Evolutionary conservation across 139 green algal genomes (phyloP).

Genomic region (Closterium sp.): DNA sequence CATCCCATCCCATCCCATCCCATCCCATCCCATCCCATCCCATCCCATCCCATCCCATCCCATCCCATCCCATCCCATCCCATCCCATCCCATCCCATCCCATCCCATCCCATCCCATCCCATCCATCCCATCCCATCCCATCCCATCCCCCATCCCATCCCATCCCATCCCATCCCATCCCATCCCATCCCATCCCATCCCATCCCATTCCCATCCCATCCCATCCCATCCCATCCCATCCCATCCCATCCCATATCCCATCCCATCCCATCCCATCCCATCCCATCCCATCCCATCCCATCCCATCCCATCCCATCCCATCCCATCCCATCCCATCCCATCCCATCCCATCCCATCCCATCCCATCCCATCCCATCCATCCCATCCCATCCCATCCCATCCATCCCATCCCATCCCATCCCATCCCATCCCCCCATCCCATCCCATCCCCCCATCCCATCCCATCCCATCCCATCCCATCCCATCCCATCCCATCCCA

Average conservation of each 20-base stretch:
- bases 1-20: not conserved
- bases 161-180: slow-evolving; percentile 4
- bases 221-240: slow-evolving; percentile 14
- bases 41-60: slow-evolving; percentile 17
- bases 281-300: not conserved
- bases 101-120: not conserved
- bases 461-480: slow-evolving; percentile 20
- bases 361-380: not conserved
- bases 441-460: slow-evolving; percentile 17
- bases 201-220: slow-evolving; percentile 18
- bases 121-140: not conserved
- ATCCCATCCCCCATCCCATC: no score
- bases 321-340: slow-evolving; percentile 18
- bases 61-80: slow-evolving; percentile 18
- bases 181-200: slow-evolving; percentile 17
- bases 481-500: not conserved
- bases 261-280: not conserved
- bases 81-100: slow-evolving; percentile 20
- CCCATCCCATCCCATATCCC: not conserved
- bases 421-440: slow-evolving; percentile 16
- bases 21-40: not conserved
- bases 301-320: slow-evolving; percentile 17
- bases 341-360: slow-evolving; percentile 20
- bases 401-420: slow-evolving; percentile 1
- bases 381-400: not conserved